Base-by-base conservation (phyloP, 2,329 filamentous ascomycete genomes). In the Polytolypa hystricis region DNA sequence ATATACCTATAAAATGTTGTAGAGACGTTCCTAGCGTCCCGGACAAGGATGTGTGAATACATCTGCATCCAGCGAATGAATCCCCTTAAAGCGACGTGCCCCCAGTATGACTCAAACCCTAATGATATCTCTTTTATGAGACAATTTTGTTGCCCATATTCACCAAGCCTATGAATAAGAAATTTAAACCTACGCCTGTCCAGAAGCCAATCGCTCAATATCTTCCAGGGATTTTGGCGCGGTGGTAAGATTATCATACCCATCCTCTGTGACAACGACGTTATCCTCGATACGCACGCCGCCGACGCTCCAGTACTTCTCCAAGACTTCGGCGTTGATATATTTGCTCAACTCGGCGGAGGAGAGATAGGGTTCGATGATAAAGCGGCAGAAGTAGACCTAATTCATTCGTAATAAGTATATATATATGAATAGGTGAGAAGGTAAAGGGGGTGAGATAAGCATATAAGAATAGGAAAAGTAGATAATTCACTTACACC, bases 201-300 rank as follows among this genome's bases (percentile, higher is more conserved):
- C n/a, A n/a, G n/a, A n/a, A n/a, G n/a, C 56, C 36, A 60, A 41
- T 18, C 39, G 67, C 53, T 86, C 62, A 49, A 86, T 62, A 52
- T 84, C 78, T 35, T 80, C 69, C 2, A 67, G 58, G 33, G 76
- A 74, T 64, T 93, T 93, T 0, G 84, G 82, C 19, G 81, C 81
- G 1, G 72, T 71, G 1, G 86, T 93, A 55, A 96, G 54, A 53
- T 93, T 93, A 60, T 95, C 86, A 50, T 77, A 77, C 0, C 87
- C 86, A 16, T 73, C 66, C 42, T 80, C 69, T 1, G 81, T 91
- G 32, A 96, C 77, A 15, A 91, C 67, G 26, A 96, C 72, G 56
- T 89, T 84, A 53, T 96, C 86, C 63, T 98, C 91, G 42, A 96
- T 93, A 31, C 91, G 74, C 17, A 94, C 85, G 21, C 91, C 91